Evolutionary conservation across 2,329 filamentous ascomycete genomes (phyloP), one percentile per base, ranked within the genome.

Genomic region (Cordyceps javanica): DNA sequence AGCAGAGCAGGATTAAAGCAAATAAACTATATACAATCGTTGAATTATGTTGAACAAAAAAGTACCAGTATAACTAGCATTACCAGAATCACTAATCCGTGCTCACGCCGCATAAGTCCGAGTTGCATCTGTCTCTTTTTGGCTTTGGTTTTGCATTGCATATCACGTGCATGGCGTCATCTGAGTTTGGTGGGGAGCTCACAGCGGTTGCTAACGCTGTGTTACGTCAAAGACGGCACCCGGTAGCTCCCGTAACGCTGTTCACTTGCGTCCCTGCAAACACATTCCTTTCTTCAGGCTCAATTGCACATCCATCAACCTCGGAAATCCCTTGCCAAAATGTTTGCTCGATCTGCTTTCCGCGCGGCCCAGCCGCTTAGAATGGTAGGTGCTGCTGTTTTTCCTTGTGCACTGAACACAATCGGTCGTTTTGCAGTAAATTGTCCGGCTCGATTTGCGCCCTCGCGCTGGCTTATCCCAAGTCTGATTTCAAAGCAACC

Each of bases 331-430:
- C 46, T 16, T 64, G 50, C 60, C 63, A 82, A 69, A 63, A 88
- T 90, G 85, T 87, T 90, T 68, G 79, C 86, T 61, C 79, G 87
- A 77, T 79, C 84, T 66, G 76, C 78, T 62, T 79, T 88, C 69
- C 81, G 86, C 69, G 81, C 79, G 65, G 80, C 81, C 55, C 83
- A 85, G 75, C 85, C 87, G 63, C 72, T 89, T 64, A 83, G 79
- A 72, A 81, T 81, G 75, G 87, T 89, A 75, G 69, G 82, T 55
- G 11, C 38, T 55, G 28, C 42, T 23, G 16, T 46, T 55, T 50
- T 42, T 51, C 55, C 57, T 19, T 52, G n/a, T 59, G n/a, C 13
- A 14, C 14, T 5, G 9, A 26, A 21, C 13, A n/a, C 26, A 44
- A 42, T 44, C 14, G n/a, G 19, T 6, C 21, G 13, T 36, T 49